Conservation (phyloP, 2,329 filamentous ascomycete species). For the Setomelanomma holmii region DNA sequence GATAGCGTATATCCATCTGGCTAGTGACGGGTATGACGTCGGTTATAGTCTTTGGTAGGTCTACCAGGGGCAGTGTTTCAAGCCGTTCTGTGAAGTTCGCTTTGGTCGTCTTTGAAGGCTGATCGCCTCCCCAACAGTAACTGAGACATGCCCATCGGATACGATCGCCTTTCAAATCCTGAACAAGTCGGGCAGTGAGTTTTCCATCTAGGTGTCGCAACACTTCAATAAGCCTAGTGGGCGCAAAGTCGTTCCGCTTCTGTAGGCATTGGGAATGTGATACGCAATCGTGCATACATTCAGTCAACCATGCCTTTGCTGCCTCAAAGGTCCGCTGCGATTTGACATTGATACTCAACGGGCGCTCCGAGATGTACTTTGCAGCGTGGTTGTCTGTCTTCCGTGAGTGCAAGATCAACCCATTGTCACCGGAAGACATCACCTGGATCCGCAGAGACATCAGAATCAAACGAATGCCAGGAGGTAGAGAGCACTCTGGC, state of each 20-base stretch:
- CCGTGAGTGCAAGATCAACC: background rate
- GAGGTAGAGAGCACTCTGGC: background rate
- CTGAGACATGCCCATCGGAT: conserved; percentile 2
- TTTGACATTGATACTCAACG: background rate
- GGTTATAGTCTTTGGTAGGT: conserved; percentile 15
- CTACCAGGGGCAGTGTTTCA: background rate
- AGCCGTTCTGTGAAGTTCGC: background rate
- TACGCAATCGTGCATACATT: background rate
- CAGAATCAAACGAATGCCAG: background rate
- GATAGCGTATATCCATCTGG: conserved; percentile 3
- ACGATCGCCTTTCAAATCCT: background rate
- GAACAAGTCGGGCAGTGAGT: background rate
- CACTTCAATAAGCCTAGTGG: background rate
- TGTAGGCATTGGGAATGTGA: background rate
- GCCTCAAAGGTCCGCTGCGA: background rate
- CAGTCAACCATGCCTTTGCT: background rate
- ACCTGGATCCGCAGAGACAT: conserved; percentile 1
- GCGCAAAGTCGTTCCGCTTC: background rate
- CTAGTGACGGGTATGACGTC: conserved; percentile 14
- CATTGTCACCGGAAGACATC: background rate
- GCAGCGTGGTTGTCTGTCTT: background rate
- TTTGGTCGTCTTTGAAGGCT: background rate
- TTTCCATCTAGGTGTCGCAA: background rate
- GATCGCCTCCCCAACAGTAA: conserved; percentile 9
- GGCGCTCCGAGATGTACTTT: background rate